A percentile compares a stretch with the other conserved stretches of the same genome.
Conservation (phyloP, 441 rosid species). For the Adansonia gregorii region DNA sequence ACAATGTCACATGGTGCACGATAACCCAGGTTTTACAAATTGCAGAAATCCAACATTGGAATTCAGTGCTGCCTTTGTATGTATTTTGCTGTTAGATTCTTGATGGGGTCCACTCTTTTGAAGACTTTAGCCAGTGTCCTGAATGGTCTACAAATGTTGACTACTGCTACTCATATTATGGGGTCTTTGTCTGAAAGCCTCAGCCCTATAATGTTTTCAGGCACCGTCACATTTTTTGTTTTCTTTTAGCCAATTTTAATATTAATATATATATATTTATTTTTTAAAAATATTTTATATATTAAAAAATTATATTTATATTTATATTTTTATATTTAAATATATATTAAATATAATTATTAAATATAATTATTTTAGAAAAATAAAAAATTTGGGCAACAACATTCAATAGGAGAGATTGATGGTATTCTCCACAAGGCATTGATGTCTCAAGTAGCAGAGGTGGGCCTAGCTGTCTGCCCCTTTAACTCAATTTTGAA, state of each 20-base stretch:
- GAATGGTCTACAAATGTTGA: conserved; percentile 36
- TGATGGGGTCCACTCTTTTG: conserved; percentile 22
- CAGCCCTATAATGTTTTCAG: conserved; percentile 24
- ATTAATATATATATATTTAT: no score
- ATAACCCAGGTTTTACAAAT: conserved; percentile 23
- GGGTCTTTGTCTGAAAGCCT: conserved; percentile 13
- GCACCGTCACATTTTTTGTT: conserved; percentile 16
- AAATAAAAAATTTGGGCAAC: no score
- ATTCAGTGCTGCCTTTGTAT: not conserved
- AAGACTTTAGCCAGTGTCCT: conserved; percentile 18
- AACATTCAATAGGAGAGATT: not conserved
- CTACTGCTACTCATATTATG: conserved; percentile 8
- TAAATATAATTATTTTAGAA: no score
- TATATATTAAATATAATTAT: no score
- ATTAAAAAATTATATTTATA: no score
- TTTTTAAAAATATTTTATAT: no score
- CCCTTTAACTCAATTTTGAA: conserved; percentile 3
- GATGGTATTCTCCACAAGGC: not conserved
- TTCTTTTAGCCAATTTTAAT: conserved; percentile 9
- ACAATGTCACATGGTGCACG: conserved; percentile 38
- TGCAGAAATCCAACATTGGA: conserved; percentile 22
- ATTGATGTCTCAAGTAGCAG: not conserved
- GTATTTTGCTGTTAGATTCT: conserved; percentile 23
- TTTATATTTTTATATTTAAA: no score
- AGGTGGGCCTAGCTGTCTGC: not conserved